Base-by-base conservation (phyloP, 2,329 filamentous ascomycete species). In the Metarhizium anisopliae region DNA sequence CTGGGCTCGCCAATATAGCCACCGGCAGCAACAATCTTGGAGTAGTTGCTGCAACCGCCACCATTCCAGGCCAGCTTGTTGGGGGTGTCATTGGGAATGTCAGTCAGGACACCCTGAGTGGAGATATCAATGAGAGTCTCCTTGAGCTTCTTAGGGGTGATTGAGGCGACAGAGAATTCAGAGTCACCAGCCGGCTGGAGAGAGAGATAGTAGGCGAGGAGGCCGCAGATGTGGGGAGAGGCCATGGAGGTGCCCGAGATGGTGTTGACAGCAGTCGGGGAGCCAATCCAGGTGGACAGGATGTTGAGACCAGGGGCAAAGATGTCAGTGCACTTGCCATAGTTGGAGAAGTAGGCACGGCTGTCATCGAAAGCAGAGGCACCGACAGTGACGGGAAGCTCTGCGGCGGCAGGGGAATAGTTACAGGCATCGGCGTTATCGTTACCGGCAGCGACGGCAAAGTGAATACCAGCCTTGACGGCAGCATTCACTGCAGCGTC, bases 261-360 rank as follows among this genome's bases (percentile, higher is more conserved):
- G 77, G 90, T 96, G 86, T 99, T 99, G 79, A 90, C 84, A 68
- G 94, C 93, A 68, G 93, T 86, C 75, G 94, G 89, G 84, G 87
- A 93, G 71, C 95, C 94, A 67, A 95, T 96, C 94, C 94, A 99
- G 72, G 94, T 97, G 62, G 94, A 99, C 67, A 90, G 84, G 67
- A 99, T 96, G 86, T 91, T 96, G 68, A 96, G 82, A 69, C 94
- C 94, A 59, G 94, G 94, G 61, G 92, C 94, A 68, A 99, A 99
- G 81, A 99, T 96, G 76, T 99, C 94, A 72, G 93, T 96, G 84
- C 94, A 99, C 82, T 93, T 94, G 74, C 94, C 94, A 75, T 86
- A 97, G 89, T 99, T 99, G 84, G 95, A 99, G 86, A 99, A 99
- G 84, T 97, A 99, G 62, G 94, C 94, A 76, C 94, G 93, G 81